Evolutionary conservation across 331 rosid genomes (phyloP).

Genomic region (Cydonia oblonga): DNA sequence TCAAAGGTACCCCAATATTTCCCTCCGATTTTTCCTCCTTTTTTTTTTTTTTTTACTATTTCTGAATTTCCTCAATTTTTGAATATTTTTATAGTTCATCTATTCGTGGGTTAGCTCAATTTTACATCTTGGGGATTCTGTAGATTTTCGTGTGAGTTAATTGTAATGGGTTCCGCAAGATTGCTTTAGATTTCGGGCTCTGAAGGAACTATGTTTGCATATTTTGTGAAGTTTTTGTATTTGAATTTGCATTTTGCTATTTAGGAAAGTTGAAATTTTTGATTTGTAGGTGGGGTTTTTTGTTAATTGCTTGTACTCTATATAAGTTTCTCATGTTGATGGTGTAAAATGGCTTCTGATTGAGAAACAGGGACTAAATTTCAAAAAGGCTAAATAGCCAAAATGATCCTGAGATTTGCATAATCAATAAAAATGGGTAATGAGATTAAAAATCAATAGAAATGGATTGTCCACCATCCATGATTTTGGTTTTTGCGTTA

Average conservation of each 20-base stretch:
- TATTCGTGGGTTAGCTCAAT: not conserved
- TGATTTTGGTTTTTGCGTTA: no score
- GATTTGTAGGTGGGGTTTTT: not conserved
- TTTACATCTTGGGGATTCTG: not conserved
- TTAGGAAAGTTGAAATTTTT: not conserved
- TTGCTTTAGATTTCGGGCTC: conserved; percentile 4
- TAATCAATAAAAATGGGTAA: no score
- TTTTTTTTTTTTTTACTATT: not conserved
- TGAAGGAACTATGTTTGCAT: not conserved
- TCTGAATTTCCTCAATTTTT: not conserved
- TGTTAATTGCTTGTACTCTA: not conserved
- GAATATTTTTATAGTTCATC: not conserved
- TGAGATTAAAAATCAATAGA: no score
- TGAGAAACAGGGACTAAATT: not conserved
- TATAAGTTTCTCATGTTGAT: not conserved
- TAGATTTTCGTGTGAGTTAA: no score
- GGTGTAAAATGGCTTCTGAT: not conserved
- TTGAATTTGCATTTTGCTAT: not conserved
- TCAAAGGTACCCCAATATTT: conserved; percentile 19
- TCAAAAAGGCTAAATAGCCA: no score
- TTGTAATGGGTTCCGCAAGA: not conserved
- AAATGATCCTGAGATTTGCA: no score
- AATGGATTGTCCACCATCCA: no score
- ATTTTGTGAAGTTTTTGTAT: not conserved
- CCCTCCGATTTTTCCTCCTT: not conserved